Base-by-base conservation (phyloP, 129 eudicot genomes). In the Pseudognaphalium luteoalbum region DNA sequence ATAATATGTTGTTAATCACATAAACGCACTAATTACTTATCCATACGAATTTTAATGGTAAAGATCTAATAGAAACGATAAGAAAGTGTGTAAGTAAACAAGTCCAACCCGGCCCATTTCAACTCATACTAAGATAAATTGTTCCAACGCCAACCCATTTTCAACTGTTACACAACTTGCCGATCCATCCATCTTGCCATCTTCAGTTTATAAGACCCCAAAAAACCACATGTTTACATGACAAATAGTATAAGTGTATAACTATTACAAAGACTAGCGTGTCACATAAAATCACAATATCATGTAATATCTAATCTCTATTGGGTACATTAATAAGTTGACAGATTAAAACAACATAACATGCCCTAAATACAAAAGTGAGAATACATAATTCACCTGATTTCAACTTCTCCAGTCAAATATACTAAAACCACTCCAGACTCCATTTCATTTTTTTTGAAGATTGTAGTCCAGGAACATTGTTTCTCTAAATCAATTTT, bases 371-470 rank as follows among this genome's bases (percentile, higher is more conserved):
- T 7, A 58, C 51, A 33, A 76, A 74, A 47, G 67, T 15, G 63
- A 62, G 30, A 64, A 65, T 3, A 62, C 58, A 60, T 30, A 51
- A 35, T 58, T 73, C 59, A 95, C 99, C 99, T 95, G 76, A 89
- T 81, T 79, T 95, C 97, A 82, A 95, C 76, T 47, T 69, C 84
- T 75, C 97, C 99, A 80, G 75, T 80, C 72, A 85, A 86, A 83
- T 95, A 89, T 32, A 91, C 84, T 75, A 95, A 33, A 70, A 95
- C 75, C 74, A 95, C 57, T 70, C 90, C 94, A 77, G 54, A 80
- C 22, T 75, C 87, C 72, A 77, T 66, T 63, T 61, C 89, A 76
- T 82, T 74, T 82, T 78, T 86, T 79, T 80, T 80, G 79, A 79
- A 83, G 70, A 86, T 80, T 66, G 96, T 50, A 54, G 87, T 81